Conservation (phyloP, 306 rosid genomes). For the Sphenostylis stenocarpa region DNA sequence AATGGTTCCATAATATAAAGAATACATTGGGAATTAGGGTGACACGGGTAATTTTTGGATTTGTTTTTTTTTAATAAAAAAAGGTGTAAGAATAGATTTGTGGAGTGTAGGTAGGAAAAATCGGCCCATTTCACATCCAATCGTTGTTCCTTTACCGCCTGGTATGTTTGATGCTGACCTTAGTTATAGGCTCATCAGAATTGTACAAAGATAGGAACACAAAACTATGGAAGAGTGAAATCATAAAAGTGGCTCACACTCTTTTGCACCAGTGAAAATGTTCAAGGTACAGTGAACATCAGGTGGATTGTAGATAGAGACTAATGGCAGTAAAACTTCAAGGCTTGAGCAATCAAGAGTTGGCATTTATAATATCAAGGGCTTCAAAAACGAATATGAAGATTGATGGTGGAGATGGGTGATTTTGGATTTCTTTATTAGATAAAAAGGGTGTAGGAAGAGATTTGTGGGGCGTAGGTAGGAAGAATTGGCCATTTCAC, state of each 20-base stretch:
- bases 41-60: too few species aligned
- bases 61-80: too few species aligned
- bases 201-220: neutral
- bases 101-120: too few species aligned
- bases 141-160: neutral
- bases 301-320: neutral
- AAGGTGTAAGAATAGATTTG: too few species aligned
- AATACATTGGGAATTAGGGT: too few species aligned
- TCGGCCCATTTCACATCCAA: neutral
- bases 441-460: too few species aligned
- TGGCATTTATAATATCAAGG: neutral
- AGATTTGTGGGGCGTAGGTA: too few species aligned
- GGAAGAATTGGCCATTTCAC: neutral
- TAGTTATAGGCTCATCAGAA: neutral
- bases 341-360: neutral
- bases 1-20: too few species aligned
- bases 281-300: neutral
- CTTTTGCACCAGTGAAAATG: neutral
- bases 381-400: neutral
- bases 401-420: too few species aligned
- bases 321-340: neutral
- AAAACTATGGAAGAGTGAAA: neutral
- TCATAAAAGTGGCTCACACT: neutral
- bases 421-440: too few species aligned
- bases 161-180: neutral